These are phyloP conservation scores for Westerdykella ornata DNA, from an alignment of 2,329 filamentous ascomycete species.

Conservation along the genomic window DNA sequence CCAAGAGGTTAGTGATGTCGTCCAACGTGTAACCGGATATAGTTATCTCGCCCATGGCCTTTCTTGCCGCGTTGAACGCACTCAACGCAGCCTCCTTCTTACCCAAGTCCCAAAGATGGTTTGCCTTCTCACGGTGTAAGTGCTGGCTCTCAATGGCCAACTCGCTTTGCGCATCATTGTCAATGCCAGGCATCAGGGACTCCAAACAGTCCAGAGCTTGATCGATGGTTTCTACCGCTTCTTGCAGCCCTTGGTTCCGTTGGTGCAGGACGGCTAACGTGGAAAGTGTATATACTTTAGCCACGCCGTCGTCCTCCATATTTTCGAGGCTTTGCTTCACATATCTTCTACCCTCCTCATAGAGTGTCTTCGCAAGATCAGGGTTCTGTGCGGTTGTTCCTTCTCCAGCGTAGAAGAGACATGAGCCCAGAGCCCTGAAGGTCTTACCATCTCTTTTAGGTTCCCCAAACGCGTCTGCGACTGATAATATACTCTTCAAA, in stretches of 20 bases:
- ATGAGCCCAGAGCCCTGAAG: conserved; percentile 1
- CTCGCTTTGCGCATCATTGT: no score
- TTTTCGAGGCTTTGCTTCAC: background rate
- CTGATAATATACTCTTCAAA: background rate
- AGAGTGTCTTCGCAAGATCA: background rate
- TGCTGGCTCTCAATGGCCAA: background rate
- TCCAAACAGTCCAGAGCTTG: background rate
- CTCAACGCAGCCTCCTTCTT: conserved; percentile 2
- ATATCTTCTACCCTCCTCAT: background rate
- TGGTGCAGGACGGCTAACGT: background rate
- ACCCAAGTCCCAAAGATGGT: background rate
- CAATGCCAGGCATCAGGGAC: no score
- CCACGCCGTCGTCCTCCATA: background rate
- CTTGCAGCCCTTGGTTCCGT: background rate
- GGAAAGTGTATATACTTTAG: background rate
- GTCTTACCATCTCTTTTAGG: background rate
- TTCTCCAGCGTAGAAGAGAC: background rate
- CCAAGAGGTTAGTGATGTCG: conserved; percentile 5
- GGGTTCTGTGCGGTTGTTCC: background rate
- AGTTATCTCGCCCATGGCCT: background rate
- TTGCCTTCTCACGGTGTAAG: conserved; percentile 1
- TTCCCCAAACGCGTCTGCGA: conserved; percentile 2
- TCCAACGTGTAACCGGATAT: conserved; percentile 2
- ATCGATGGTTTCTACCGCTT: background rate
- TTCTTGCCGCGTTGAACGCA: conserved; percentile 3